These are phyloP conservation scores for Luzula sylvatica DNA, from an alignment of 176 grass and related monocot species.

Conservation along the genomic window DNA sequence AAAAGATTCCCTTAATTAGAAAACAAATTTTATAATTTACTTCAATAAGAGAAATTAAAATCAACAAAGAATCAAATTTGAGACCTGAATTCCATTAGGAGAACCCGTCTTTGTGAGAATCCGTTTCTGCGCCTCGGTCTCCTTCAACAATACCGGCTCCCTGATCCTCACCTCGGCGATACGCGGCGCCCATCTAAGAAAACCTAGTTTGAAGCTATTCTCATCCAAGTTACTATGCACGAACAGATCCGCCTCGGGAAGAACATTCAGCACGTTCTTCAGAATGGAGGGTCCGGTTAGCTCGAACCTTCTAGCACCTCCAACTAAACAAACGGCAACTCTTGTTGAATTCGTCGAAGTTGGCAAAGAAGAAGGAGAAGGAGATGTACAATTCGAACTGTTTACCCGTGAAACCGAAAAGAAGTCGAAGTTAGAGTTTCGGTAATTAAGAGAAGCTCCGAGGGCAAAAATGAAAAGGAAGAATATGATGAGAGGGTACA, in stretches of 20 bases:
- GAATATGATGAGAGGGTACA: not conserved
- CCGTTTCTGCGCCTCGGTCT: constrained; percentile 22
- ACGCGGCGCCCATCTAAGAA: constrained; percentile 28
- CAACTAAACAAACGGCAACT: constrained; percentile 69
- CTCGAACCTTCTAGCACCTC: constrained; percentile 80
- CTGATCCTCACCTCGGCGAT: constrained; percentile 42
- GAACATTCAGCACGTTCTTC: constrained; percentile 35
- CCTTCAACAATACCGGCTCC: constrained; percentile 21
- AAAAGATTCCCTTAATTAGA: too few relatives aligned
- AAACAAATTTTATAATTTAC: not conserved
- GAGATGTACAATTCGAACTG: too few relatives aligned
- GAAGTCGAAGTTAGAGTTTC: not conserved
- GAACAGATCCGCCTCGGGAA: constrained; percentile 46
- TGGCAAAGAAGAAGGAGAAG: not conserved
- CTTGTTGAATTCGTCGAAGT: not conserved
- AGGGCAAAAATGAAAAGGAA: not conserved
- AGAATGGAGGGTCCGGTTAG: constrained; percentile 75
- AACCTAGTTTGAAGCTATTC: constrained; percentile 61
- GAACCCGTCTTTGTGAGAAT: constrained; percentile 51
- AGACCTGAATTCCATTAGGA: constrained; percentile 90
- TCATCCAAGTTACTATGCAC: constrained; percentile 65
- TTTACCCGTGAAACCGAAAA: too few relatives aligned
- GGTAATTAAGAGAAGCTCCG: not conserved
- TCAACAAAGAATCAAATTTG: not conserved
- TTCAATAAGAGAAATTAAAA: not conserved